Evolutionary conservation across 192 early-diverging fungal species (phyloP), one percentile per base, ranked within the genome.

Genomic region (Backusella circina): DNA sequence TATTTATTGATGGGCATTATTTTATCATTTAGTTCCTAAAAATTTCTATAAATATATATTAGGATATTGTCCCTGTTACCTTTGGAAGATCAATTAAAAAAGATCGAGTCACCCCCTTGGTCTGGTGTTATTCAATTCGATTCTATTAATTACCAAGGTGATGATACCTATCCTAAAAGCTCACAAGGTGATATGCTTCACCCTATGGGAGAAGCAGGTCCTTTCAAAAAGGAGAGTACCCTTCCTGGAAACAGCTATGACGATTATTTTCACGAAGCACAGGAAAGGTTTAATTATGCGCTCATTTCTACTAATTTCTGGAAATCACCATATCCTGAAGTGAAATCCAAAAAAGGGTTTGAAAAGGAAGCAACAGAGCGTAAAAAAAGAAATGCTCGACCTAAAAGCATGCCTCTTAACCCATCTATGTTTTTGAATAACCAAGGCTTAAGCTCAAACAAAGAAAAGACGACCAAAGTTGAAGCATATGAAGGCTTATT

Each of bases 401-500:
- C 77, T 12, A 80, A 74, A 54, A 75, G 78, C 16, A 75, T 75
- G 68, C 28, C 51, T 18, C 21, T 70, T 12, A 35, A 44, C 8
- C 9, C 67, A 18, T 35, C 33, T 10, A 50, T 61, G n/a, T 31
- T 79, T 81, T 10, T 38, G 13, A 70, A 23, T 16, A 41, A 16
- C 28, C 69, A 70, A 70, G 39, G 21, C 5, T 44, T 38, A 30
- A 47, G 30, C 6, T 4, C 41, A 7, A 30, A 41, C 30, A 47
- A 23, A 30, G 39, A 21, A n/a, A 32, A 12, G 10, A 50, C 28
- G 1, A 31, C 8, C 5, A 71, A 70, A 30, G 36, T 51, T 26
- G 71, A 73, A 69, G 65, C 44, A 13, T 90, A 86, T 50, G 88
- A 88, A 26, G 89, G 89, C 21, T 75, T 80, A 1, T 90, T 90